Percentiles rank a stretch among this genome's conserved stretches.
phyloP scores from a whole-genome alignment of 192 early-diverging fungal species.

The Linnemannia hyalina region DNA sequence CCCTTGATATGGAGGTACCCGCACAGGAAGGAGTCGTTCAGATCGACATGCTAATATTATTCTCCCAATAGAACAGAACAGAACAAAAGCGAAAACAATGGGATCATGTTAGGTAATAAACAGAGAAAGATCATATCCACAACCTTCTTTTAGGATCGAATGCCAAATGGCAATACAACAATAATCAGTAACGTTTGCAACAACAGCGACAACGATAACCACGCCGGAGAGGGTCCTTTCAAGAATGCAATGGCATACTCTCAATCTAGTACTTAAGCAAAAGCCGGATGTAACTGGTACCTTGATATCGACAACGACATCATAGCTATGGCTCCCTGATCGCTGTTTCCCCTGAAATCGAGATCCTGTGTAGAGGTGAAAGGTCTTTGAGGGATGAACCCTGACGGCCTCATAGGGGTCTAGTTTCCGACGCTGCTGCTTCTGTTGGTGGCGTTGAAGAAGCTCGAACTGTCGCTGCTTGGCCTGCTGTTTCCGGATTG shows the following conservation, averaged over 20 bases:
- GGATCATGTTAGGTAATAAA: not conserved
- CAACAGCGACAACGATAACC: not conserved
- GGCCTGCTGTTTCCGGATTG: not conserved
- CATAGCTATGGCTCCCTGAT: constrained; percentile 71
- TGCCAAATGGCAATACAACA: not conserved
- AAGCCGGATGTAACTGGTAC: constrained; percentile 51
- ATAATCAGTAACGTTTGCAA: constrained; percentile 11
- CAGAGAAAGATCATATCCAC: not conserved
- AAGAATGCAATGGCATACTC: no score
- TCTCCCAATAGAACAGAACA: not conserved
- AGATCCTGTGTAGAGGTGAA: constrained; percentile 72
- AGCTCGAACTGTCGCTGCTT: constrained; percentile 13
- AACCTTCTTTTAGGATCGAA: no score
- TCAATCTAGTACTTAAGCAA: no score
- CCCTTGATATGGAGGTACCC: constrained; percentile 89
- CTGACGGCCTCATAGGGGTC: constrained; percentile 36
- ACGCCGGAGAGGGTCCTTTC: not conserved
- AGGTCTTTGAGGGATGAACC: constrained; percentile 38
- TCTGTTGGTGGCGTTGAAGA: not conserved
- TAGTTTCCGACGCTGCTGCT: not conserved
- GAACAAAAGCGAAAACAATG: not conserved
- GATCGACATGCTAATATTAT: constrained; percentile 70
- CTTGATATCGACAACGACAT: constrained; percentile 81
- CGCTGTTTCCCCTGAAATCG: constrained; percentile 76
- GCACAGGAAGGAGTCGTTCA: constrained; percentile 77